Percentiles rank a stretch among this genome's conserved stretches.
Evolutionary conservation across 192 early-diverging fungal genomes (phyloP).

Genomic region (Umbelopsis ramanniana): DNA sequence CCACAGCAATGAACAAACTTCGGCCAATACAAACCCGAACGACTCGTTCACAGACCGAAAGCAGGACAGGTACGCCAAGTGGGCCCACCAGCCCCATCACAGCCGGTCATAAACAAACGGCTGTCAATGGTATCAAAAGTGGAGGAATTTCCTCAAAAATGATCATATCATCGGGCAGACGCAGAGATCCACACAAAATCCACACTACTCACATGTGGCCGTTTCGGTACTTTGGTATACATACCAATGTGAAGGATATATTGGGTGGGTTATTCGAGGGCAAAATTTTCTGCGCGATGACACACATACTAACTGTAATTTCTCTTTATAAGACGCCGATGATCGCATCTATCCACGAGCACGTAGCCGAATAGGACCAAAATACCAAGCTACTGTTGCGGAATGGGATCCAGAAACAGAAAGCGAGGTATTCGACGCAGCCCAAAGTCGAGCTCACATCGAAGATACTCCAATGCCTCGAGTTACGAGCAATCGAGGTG

Average conservation of each 20-base stretch:
- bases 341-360: conserved; percentile 81
- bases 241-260: conserved; percentile 75
- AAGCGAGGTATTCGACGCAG: conserved; percentile 8
- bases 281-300: too few species aligned
- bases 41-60: conserved; percentile 25
- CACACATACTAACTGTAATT: background rate
- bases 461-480: background rate
- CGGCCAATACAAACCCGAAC: conserved; percentile 35
- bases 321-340: conserved; percentile 55
- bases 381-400: conserved; percentile 79
- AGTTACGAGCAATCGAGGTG: background rate
- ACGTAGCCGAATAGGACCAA: conserved; percentile 77
- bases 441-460: background rate
- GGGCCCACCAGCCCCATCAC: background rate
- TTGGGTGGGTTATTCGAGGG: conserved; percentile 44
- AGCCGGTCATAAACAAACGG: background rate
- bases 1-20: conserved; percentile 26
- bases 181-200: conserved; percentile 51
- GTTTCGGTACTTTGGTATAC: conserved; percentile 87
- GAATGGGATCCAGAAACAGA: conserved; percentile 43
- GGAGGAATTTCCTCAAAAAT: background rate
- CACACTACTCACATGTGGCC: conserved; percentile 78
- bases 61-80: conserved; percentile 35
- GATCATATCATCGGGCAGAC: background rate
- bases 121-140: background rate